Conservation (phyloP, 2,329 filamentous ascomycete species). For the Penicillium janthinellum region DNA sequence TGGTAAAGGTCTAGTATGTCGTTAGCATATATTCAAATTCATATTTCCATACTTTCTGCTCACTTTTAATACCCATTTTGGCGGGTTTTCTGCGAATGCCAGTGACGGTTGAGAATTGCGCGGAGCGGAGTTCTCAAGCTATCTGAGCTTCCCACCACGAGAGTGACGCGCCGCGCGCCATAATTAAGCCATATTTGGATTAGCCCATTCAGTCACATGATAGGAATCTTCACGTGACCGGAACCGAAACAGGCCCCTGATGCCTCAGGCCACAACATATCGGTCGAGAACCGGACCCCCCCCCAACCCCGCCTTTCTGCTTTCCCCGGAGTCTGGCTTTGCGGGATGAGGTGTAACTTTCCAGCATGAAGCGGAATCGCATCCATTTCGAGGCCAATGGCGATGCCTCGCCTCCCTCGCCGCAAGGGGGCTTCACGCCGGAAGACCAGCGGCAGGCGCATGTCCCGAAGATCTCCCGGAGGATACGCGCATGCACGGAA, state of each 20-base stretch:
- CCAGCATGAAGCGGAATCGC: slow-evolving; percentile 42
- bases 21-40: slow-evolving; percentile 57
- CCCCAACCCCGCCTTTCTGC: slow-evolving; percentile 22
- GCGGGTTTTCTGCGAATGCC: slow-evolving; percentile 2
- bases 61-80: slow-evolving; percentile 56
- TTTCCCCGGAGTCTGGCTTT: slow-evolving; percentile 25
- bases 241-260: slow-evolving; percentile 4
- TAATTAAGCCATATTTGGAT: slow-evolving; percentile 21
- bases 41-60: no score
- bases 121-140: slow-evolving; percentile 6
- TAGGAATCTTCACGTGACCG: slow-evolving; percentile 2
- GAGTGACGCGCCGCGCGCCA: slow-evolving; percentile 22
- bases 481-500: slow-evolving; percentile 54
- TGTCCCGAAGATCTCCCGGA: slow-evolving; percentile 47
- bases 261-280: slow-evolving; percentile 23
- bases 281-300: slow-evolving; percentile 22
- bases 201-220: slow-evolving; percentile 27
- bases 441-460: slow-evolving; percentile 36
- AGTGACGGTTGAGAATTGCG: background rate
- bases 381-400: slow-evolving; percentile 42
- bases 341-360: slow-evolving; percentile 26
- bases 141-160: slow-evolving; percentile 8
- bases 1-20: slow-evolving; percentile 64
- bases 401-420: slow-evolving; percentile 38
- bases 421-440: slow-evolving; percentile 29